Conservation (phyloP, 108 stramenopile species). For the Fistulifera pelliculosa region DNA sequence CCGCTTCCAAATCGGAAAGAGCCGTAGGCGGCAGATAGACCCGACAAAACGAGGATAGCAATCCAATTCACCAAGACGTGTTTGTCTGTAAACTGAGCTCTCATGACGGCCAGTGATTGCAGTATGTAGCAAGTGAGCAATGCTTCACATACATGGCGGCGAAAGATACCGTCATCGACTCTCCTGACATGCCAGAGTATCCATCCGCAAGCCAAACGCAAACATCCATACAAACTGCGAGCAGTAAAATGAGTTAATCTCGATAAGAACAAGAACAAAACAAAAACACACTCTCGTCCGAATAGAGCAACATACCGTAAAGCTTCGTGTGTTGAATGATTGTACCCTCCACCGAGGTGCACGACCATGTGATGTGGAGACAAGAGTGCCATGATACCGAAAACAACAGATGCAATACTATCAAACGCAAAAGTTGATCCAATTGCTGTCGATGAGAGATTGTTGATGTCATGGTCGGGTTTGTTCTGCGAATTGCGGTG, state of each 20-base stretch:
- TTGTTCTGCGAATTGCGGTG: neutral
- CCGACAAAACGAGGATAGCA: slow-evolving; percentile 48
- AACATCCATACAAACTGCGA: slow-evolving; percentile 64
- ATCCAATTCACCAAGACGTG: slow-evolving; percentile 59
- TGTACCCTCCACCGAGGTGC: slow-evolving; percentile 51
- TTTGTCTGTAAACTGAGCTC: slow-evolving; percentile 76
- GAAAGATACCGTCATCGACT: slow-evolving; percentile 80
- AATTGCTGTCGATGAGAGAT: slow-evolving; percentile 25
- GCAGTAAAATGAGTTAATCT: no score
- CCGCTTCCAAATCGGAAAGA: slow-evolving; percentile 68
- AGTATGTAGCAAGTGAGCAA: slow-evolving; percentile 65
- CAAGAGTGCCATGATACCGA: slow-evolving; percentile 50
- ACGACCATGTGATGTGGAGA: slow-evolving; percentile 58
- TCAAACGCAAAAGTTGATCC: slow-evolving; percentile 62
- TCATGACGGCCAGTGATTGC: slow-evolving; percentile 59
- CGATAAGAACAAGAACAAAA: slow-evolving; percentile 1
- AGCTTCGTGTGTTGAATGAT: slow-evolving; percentile 70
- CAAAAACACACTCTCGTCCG: slow-evolving; percentile 1
- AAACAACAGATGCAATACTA: slow-evolving; percentile 45
- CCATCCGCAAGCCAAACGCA: slow-evolving; percentile 75
- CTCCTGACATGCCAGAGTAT: slow-evolving; percentile 63
- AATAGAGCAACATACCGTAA: slow-evolving; percentile 38
- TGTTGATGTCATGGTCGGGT: neutral
- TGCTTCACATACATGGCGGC: slow-evolving; percentile 74
- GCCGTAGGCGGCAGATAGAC: slow-evolving; percentile 54